phyloP scores from a whole-genome alignment of 768 basidiomycete genomes.

The Daedalea quercina region DNA sequence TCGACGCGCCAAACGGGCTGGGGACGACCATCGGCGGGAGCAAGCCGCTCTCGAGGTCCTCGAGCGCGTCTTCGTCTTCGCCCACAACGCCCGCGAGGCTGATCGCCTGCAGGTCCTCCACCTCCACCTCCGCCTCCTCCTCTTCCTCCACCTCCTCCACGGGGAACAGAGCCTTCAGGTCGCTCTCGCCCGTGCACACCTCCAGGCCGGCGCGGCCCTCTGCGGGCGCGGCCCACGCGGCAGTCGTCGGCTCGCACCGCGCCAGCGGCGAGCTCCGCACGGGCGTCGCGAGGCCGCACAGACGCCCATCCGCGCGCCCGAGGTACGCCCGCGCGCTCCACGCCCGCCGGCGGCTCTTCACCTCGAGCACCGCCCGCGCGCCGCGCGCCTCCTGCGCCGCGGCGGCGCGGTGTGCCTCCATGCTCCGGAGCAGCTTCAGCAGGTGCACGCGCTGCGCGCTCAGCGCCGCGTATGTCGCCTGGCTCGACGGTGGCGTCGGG shows the following conservation, averaged over 20 bases:
- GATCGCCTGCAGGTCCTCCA: conserved; percentile 6
- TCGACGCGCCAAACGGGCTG: conserved; percentile 2
- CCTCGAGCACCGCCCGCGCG: conserved; percentile 38
- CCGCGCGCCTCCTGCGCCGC: conserved; percentile 29
- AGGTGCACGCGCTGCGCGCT: conserved; percentile 20
- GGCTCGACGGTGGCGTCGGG: conserved; percentile 14
- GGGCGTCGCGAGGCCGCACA: conserved; percentile 45
- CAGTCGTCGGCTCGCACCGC: conserved; percentile 18
- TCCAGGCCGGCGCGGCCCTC: conserved; percentile 8
- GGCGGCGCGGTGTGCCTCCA: conserved; percentile 32
- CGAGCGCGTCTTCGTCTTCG: conserved; percentile 6
- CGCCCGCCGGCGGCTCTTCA: conserved; percentile 54
- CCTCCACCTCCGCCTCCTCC: too few species aligned
- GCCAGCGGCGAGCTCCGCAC: conserved; percentile 45
- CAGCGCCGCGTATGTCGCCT: conserved; percentile 24
- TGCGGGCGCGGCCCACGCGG: background rate
- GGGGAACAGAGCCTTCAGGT: conserved; percentile 22
- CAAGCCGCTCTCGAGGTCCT: conserved; percentile 9
- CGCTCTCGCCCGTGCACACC: conserved; percentile 19
- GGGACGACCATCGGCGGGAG: background rate
- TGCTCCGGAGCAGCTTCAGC: conserved; percentile 31
- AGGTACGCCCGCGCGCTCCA: conserved; percentile 53
- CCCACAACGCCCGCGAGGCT: conserved; percentile 3
- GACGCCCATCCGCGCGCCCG: conserved; percentile 25
- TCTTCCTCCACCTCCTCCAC: conserved; percentile 27